Evolutionary conservation across 2,329 filamentous ascomycete genomes (phyloP).

Genomic region (Fonsecaea multimorphosa): DNA sequence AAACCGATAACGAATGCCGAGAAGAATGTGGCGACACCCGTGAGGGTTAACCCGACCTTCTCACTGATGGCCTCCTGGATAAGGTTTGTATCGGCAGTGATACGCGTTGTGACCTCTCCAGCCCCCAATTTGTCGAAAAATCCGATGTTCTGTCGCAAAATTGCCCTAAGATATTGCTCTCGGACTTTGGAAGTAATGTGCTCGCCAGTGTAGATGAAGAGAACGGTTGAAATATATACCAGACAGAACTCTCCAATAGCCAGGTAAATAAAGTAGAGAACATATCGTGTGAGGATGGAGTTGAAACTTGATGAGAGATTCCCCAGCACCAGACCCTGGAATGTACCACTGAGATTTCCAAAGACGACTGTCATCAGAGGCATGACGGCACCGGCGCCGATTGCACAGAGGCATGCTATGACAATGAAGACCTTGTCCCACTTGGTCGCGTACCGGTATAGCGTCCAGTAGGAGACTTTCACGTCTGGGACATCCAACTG

Average conservation of each 20-base stretch:
- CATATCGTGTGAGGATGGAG: constrained; percentile 64
- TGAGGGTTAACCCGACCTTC: constrained; percentile 79
- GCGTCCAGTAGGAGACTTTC: constrained; percentile 67
- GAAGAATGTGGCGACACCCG: constrained; percentile 79
- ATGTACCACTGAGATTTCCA: constrained; percentile 74
- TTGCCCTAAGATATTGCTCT: constrained; percentile 81
- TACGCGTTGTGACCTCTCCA: constrained; percentile 91
- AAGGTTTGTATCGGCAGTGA: constrained; percentile 91
- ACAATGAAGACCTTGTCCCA: constrained; percentile 69
- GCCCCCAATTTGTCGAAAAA: constrained; percentile 93
- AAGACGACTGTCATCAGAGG: constrained; percentile 82
- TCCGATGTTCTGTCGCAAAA: constrained; percentile 85
- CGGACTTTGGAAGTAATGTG: constrained; percentile 80
- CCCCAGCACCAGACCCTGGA: constrained; percentile 67
- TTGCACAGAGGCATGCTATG: constrained; percentile 67
- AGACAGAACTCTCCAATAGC: constrained; percentile 79
- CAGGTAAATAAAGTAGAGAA: constrained; percentile 85
- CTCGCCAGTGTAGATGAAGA: constrained; percentile 87
- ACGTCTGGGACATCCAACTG: constrained; percentile 71
- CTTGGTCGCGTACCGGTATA: constrained; percentile 73
- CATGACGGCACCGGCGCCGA: constrained; percentile 74
- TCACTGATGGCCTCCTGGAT: constrained; percentile 94
- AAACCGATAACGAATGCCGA: constrained; percentile 91
- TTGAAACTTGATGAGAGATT: constrained; percentile 60
- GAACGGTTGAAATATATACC: constrained; percentile 79